Percentiles rank a stretch among this genome's conserved stretches.
These are phyloP conservation scores for Asterophora lycoperdoides DNA, from an alignment of 768 basidiomycete species.

Conservation along the genomic window DNA sequence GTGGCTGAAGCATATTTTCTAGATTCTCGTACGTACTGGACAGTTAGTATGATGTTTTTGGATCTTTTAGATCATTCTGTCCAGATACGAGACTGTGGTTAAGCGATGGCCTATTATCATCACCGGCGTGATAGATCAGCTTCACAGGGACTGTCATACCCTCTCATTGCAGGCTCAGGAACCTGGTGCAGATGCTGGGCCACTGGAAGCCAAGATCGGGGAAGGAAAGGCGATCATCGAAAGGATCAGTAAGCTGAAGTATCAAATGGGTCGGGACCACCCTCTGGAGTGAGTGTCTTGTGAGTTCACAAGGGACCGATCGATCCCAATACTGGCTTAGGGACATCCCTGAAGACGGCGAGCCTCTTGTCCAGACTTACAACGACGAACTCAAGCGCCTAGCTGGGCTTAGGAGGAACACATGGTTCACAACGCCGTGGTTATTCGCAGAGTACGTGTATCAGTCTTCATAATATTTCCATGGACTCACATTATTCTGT, in stretches of 20 bases:
- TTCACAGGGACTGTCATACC: constrained; percentile 67
- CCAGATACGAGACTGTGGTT: constrained; percentile 76
- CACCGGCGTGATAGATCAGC: constrained; percentile 70
- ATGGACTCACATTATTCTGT: not conserved
- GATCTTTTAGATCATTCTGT: not conserved
- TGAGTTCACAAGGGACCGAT: not conserved
- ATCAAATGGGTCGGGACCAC: constrained; percentile 81
- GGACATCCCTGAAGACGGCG: constrained; percentile 71
- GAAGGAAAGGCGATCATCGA: constrained; percentile 81
- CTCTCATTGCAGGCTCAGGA: constrained; percentile 40
- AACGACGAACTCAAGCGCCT: constrained; percentile 66
- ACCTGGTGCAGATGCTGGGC: constrained; percentile 17
- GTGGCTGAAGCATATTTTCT: constrained; percentile 5
- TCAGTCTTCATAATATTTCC: not conserved
- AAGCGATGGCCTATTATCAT: constrained; percentile 84
- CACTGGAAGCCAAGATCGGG: constrained; percentile 42
- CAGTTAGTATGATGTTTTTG: not conserved
- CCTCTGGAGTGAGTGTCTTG: constrained; percentile 50
- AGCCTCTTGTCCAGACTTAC: constrained; percentile 64
- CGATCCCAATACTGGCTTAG: constrained; percentile 31
- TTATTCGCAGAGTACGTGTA: constrained; percentile 84
- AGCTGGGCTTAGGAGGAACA: constrained; percentile 43
- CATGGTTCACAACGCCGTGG: constrained; percentile 95
- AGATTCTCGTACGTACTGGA: constrained; percentile 59
- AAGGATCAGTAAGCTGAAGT: constrained; percentile 73